A percentile compares a stretch with the other conserved stretches of the same genome.
phyloP scores from a whole-genome alignment of 345 rosid species.

The Eucalyptus sideroxylon region DNA sequence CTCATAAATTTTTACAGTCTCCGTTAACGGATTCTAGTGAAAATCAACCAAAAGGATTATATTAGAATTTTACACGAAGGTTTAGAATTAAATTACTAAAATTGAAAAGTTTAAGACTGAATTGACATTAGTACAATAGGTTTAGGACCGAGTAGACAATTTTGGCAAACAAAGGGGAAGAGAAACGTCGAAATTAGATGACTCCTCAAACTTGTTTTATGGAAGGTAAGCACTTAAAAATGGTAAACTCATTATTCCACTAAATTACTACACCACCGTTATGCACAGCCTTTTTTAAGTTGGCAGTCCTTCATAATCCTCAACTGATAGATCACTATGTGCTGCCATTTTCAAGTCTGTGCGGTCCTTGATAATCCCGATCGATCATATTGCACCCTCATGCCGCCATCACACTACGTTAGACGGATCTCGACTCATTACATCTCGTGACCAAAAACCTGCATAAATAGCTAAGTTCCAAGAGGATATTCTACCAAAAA shows the following conservation, averaged over 20 bases:
- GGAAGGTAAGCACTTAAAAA: neutral
- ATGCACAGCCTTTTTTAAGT: neutral
- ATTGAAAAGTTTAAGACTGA: fast-evolving
- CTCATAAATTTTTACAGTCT: fast-evolving
- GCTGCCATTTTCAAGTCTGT: neutral
- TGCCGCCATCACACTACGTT: neutral
- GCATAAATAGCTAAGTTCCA: neutral
- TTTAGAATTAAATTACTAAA: neutral
- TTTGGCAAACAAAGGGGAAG: neutral
- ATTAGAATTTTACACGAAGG: neutral
- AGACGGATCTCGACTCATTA: neutral
- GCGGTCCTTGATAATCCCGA: neutral
- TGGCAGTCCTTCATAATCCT: neutral
- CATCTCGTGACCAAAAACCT: neutral
- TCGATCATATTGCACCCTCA: neutral
- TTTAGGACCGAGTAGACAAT: neutral
- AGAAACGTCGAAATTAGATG: neutral
- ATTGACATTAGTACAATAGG: fast-evolving
- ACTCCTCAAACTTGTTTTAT: neutral
- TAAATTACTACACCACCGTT: neutral
- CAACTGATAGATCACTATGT: neutral
- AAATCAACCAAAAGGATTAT: neutral
- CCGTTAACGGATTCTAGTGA: fast-evolving
- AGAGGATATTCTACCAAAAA: neutral
- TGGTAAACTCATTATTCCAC: neutral